These are phyloP conservation scores for Fusarium graminum DNA, from an alignment of 2,329 filamentous ascomycete species.

Conservation along the genomic window DNA sequence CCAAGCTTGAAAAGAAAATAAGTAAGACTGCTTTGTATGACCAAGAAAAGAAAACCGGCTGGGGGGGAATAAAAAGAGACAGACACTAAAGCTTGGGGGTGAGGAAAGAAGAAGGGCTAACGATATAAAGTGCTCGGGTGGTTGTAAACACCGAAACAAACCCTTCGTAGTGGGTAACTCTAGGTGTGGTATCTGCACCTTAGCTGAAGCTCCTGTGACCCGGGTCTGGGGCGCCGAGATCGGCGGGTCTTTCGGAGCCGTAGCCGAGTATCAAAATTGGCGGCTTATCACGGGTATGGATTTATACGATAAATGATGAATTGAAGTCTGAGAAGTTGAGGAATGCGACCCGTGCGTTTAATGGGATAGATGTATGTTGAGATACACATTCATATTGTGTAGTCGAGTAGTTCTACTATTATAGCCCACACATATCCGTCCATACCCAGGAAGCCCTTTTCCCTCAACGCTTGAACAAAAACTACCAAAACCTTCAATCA, in stretches of 20 bases:
- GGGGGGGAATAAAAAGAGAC: conserved; percentile 1
- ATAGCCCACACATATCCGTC: conserved; percentile 5
- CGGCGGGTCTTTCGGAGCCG: conserved; percentile 31
- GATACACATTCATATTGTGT: background rate
- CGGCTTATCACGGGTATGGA: conserved; percentile 30
- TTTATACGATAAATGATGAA: background rate
- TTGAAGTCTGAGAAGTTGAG: background rate
- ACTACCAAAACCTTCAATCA: conserved; percentile 3
- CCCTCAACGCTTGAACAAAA: background rate
- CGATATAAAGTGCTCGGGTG: conserved; percentile 5
- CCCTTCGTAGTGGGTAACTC: conserved; percentile 24
- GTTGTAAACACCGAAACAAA: conserved; percentile 21
- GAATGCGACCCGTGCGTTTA: background rate
- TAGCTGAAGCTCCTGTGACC: conserved; percentile 11
- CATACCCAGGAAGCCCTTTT: background rate
- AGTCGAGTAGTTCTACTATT: background rate
- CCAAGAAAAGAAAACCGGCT: conserved; percentile 2
- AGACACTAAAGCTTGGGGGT: conserved; percentile 5
- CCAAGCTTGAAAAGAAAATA: background rate
- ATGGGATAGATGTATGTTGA: background rate
- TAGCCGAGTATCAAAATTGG: conserved; percentile 21
- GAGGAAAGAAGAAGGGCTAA: conserved; percentile 1
- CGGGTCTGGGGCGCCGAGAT: conserved; percentile 30
- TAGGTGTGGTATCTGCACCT: conserved; percentile 8
- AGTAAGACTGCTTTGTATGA: conserved; percentile 9